These are phyloP conservation scores for Samsoniella hepiali DNA, from an alignment of 2,329 filamentous ascomycete genomes.

Conservation along the genomic window DNA sequence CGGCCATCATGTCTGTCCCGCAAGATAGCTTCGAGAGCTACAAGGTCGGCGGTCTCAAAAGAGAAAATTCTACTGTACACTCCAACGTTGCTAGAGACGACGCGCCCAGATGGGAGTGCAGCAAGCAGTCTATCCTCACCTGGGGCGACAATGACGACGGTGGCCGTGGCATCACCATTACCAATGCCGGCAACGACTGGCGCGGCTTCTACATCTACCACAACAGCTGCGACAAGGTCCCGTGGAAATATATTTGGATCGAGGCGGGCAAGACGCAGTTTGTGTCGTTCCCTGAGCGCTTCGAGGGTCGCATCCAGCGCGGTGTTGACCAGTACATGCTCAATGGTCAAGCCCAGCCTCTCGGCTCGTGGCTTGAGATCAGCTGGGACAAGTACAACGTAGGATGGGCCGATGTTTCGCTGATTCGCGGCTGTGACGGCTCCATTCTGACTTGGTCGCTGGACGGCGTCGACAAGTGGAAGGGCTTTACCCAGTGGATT, in stretches of 20 bases:
- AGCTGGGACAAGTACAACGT: constrained; percentile 24
- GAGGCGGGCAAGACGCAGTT: constrained; percentile 24
- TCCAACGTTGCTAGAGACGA: not conserved
- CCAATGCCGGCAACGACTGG: constrained; percentile 13
- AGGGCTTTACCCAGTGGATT: constrained; percentile 27
- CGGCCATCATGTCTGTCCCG: constrained; percentile 10
- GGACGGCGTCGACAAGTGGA: constrained; percentile 25
- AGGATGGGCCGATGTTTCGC: constrained; percentile 28
- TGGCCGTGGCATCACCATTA: constrained; percentile 13
- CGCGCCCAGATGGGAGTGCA: constrained; percentile 3
- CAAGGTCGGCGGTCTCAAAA: constrained; percentile 4
- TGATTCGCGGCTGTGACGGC: constrained; percentile 31
- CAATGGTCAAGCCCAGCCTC: constrained; percentile 24
- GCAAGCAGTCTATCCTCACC: constrained; percentile 6
- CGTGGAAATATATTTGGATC: constrained; percentile 29
- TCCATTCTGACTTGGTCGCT: constrained; percentile 23
- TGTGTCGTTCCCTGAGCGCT: constrained; percentile 26
- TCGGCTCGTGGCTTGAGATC: constrained; percentile 30
- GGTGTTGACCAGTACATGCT: constrained; percentile 27
- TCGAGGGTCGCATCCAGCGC: constrained; percentile 27
- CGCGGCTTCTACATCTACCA: constrained; percentile 23
- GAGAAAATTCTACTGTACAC: not conserved
- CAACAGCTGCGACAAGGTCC: constrained; percentile 28
- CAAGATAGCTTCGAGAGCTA: constrained; percentile 12
- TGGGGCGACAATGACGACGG: constrained; percentile 17